Evolutionary conservation across 176 grass and related monocot species (phyloP), one percentile per base, ranked within the genome.

Genomic region (Metroxylon sagu): DNA sequence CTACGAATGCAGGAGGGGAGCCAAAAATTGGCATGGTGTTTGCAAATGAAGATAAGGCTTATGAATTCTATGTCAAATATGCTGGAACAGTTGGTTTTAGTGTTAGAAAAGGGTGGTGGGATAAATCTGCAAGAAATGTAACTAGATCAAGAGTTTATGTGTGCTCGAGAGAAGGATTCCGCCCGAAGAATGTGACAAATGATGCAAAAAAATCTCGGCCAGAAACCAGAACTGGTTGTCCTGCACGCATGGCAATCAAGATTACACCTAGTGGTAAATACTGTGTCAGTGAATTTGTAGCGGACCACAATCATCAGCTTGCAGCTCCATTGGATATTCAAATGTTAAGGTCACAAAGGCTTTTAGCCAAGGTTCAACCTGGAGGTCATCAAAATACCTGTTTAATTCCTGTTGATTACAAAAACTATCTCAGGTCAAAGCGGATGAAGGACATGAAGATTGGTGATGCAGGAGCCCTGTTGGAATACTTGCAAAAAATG

Each of bases 231-330:
- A 95, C 85, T 51, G 83, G 86, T 71, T 95, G 85, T 35, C 73
- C 70, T 29, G 90, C 90, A 70, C 85, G 67, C 61, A 83, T 95
- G 85, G 79, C 79, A 71, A 83, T 95, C 80, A 89, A 86, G 61
- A 83, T 89, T 48, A 89, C 82, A 52, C 52, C 69, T 69, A 83
- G 79, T 17, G 62, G 76, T 48, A 95, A 73, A 77, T 89, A 89
- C 65, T 65, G 84, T 53, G 79, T 86, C 60, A 95, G 67, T 10
- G 82, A 95, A 71, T 86, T 78, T 71, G 79, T 83, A 26, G 31
- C 79, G 52, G 76, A 78, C 80, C 90, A 95, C 72, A 95, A 95
- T 75, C 90, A 95, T 70, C 82, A 89, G 58, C 59, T 83, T 62
- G 82, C 79, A 66, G 26, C 79, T 58, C 55, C 86, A n/a, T 73